A percentile compares a stretch with the other conserved stretches of the same genome.
Conservation (phyloP, 2,329 filamentous ascomycete genomes). For the Claviceps spartinae region DNA sequence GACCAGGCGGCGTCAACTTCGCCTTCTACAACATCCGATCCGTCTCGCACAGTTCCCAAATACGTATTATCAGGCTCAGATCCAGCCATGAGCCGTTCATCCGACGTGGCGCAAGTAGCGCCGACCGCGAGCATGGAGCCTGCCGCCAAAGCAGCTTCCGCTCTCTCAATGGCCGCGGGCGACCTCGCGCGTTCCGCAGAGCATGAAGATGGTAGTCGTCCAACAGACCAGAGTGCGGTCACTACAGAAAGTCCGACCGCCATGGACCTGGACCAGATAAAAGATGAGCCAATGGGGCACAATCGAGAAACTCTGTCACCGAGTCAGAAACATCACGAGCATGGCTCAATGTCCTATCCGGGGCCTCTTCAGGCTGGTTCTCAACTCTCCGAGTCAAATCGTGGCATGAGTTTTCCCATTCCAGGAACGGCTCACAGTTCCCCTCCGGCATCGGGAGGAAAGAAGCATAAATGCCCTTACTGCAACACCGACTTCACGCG, state of each 20-base stretch:
- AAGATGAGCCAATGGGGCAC: conserved; percentile 19
- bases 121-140: conserved; percentile 31
- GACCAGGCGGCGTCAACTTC: conserved; percentile 20
- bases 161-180: conserved; percentile 18
- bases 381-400: conserved; percentile 29
- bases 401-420: conserved; percentile 46
- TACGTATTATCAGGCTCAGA: conserved; percentile 40
- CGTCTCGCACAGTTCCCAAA: conserved; percentile 37
- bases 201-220: conserved; percentile 28
- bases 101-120: conserved; percentile 34
- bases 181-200: conserved; percentile 24
- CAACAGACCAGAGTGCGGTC: conserved; percentile 22
- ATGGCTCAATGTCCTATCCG: conserved; percentile 41
- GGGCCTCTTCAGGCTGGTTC: conserved; percentile 32
- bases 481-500: conserved; percentile 94
- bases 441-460: conserved; percentile 50
- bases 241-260: conserved; percentile 36
- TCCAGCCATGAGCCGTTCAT: conserved; percentile 40
- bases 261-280: conserved; percentile 40
- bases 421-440: conserved; percentile 28
- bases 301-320: conserved; percentile 30
- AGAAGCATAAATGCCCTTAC: conserved; percentile 93
- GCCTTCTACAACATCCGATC: conserved; percentile 36
- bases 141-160: conserved; percentile 23
- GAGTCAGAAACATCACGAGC: conserved; percentile 33